Evolutionary conservation across 192 early-diverging fungal genomes (phyloP).

Genomic region (Dissophora ornata): DNA sequence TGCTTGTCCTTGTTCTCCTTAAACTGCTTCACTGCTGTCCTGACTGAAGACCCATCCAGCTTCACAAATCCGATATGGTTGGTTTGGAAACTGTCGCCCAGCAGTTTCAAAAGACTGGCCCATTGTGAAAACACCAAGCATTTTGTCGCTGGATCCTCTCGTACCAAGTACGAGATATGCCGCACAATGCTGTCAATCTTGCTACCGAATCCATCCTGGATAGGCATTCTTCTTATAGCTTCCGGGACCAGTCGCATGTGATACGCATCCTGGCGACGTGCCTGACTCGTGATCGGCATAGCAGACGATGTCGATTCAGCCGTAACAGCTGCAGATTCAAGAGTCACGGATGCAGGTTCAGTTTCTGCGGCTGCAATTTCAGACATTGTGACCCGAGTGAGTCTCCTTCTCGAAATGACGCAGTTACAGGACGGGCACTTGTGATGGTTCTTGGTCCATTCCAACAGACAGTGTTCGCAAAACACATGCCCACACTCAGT

Average conservation of each 20-base stretch:
- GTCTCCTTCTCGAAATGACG: constrained; percentile 13
- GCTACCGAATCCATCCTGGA: constrained; percentile 35
- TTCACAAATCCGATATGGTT: constrained; percentile 57
- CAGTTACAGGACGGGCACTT: constrained; percentile 51
- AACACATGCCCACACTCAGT: constrained; percentile 52
- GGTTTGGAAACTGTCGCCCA: constrained; percentile 31
- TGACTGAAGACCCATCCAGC: constrained; percentile 27
- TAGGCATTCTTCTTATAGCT: constrained; percentile 10
- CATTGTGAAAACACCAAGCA: constrained; percentile 62
- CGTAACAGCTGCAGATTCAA: neutral
- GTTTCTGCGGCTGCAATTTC: neutral
- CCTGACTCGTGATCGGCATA: neutral
- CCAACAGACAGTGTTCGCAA: constrained; percentile 45
- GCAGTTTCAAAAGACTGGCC: constrained; percentile 39
- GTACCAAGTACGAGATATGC: constrained; percentile 50
- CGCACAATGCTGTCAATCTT: constrained; percentile 60
- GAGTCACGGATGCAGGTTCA: neutral
- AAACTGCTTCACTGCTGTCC: constrained; percentile 45
- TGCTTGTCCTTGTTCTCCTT: constrained; percentile 33
- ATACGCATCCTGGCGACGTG: neutral
- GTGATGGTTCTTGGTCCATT: constrained; percentile 42
- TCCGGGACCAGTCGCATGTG: constrained; percentile 25
- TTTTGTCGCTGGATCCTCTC: constrained; percentile 39
- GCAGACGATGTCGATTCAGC: neutral
- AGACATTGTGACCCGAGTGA: constrained; percentile 23